Evolutionary conservation across 2,329 filamentous ascomycete species (phyloP).

Genomic region (Nemania abortiva): DNA sequence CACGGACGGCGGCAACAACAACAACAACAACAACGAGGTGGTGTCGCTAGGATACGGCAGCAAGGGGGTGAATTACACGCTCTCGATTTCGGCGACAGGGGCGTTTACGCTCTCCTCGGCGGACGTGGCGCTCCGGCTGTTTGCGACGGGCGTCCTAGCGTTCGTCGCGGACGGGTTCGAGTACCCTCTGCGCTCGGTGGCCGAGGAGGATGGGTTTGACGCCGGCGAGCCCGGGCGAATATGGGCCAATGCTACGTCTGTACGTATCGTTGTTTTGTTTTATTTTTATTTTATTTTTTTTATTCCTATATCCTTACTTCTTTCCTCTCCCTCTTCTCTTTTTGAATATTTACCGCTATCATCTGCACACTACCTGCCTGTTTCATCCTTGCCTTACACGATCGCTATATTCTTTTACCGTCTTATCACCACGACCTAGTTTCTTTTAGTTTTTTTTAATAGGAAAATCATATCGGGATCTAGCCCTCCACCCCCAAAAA

Average conservation of each 20-base stretch:
- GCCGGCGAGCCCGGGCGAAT: slow-evolving; percentile 62
- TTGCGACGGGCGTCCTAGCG: slow-evolving; percentile 51
- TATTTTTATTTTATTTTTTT: not conserved
- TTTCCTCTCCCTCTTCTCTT: not conserved
- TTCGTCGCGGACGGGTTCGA: slow-evolving; percentile 59
- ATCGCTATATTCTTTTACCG: no score
- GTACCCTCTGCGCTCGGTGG: slow-evolving; percentile 63
- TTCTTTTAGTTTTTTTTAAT: no score
- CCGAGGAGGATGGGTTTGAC: slow-evolving; percentile 59
- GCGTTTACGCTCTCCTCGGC: slow-evolving; percentile 59
- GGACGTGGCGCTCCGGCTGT: slow-evolving; percentile 58
- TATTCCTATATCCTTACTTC: no score
- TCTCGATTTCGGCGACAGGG: slow-evolving; percentile 54
- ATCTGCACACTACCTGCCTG: no score
- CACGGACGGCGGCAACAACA: not conserved
- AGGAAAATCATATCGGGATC: no score
- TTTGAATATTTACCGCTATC: no score
- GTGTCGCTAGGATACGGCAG: slow-evolving; percentile 53
- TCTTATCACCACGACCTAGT: no score
- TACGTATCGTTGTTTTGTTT: slow-evolving; percentile 6
- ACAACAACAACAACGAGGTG: slow-evolving; percentile 26
- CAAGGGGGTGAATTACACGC: slow-evolving; percentile 61
- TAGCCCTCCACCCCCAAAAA: no score
- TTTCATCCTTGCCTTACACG: no score
- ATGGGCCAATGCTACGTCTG: slow-evolving; percentile 60